Base-by-base conservation (phyloP, 1,284 basidiomycete species). In the Austroboletus rostrupii region DNA sequence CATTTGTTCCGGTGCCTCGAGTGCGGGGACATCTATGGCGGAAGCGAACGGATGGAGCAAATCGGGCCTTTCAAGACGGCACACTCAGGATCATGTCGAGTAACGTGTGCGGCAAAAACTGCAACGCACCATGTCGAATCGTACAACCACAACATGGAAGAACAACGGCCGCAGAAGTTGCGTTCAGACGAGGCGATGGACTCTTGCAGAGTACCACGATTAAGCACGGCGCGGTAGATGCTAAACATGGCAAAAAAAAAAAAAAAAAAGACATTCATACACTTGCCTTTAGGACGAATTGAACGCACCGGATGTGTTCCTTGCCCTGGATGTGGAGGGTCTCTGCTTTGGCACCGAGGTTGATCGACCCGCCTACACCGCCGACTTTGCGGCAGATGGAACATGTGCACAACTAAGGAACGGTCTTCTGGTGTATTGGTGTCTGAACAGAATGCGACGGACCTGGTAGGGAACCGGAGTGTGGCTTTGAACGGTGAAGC, bases 381-480 rank as follows among this genome's bases (percentile, higher is more conserved):
- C 81, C 80, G 12, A 81, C 78, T 61, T 83, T 83, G 51, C 81
- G 75, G 57, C 82, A 83, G 54, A 84, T 82, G 31, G 80, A 82
- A 57, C 81, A 83, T 11, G 77, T 49, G 56, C 81, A 83, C 21
- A 83, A 59, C 77, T 81, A 26, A 17, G 26, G 41, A 3, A 11
- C 10, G 35, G 35, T 47, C 29, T 29, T 12, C 13, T 11, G 38
- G 38, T 16, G 8, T 39, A 20, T 39, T 21, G 9, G 19, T 39
- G 26, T 43, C 23, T 5, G 3, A 36, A 38, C 16, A 8, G 39
- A 38, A 28, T 17, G 33, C 6, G 43, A 55, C 67, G 36, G 23
- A 79, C 80, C 68, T 81, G 79, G 59, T 81, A 83, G 3, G 81
- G 80, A 13, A 81, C 71, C 2, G 78, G 69, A 0, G 79, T 81